Conservation (phyloP, 164 flowering plant genomes). For the Aristolochia fimbriata region DNA sequence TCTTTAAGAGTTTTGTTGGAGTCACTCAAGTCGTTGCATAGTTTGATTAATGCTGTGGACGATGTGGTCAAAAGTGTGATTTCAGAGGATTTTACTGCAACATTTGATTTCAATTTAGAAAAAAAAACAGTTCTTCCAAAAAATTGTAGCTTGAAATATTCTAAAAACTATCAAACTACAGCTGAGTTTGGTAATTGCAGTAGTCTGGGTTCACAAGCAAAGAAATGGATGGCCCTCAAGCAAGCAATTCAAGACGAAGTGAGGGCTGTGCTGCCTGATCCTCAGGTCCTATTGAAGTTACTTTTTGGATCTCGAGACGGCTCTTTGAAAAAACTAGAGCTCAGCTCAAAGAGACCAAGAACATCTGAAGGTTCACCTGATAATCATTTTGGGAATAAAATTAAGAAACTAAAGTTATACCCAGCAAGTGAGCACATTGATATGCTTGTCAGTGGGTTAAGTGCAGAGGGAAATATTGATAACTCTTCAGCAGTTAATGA, state of each 20-base stretch:
- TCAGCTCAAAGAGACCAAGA: slow-evolving; percentile 35
- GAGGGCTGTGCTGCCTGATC: slow-evolving; percentile 62
- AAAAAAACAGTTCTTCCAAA: slow-evolving; percentile 1
- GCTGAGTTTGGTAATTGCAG: slow-evolving; percentile 3
- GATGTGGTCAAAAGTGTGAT: not conserved
- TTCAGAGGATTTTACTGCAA: not conserved
- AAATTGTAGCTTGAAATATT: not conserved
- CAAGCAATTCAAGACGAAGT: slow-evolving; percentile 57
- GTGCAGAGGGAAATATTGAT: slow-evolving; percentile 14
- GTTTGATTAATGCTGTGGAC: slow-evolving; percentile 31
- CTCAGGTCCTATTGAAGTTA: slow-evolving; percentile 63
- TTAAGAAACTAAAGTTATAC: slow-evolving; percentile 41
- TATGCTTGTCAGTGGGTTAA: slow-evolving; percentile 55
- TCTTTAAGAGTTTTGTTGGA: slow-evolving; percentile 71
- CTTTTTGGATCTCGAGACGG: slow-evolving; percentile 36
- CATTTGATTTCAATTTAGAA: not conserved
- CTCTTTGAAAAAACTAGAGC: slow-evolving; percentile 17
- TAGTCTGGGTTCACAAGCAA: slow-evolving; percentile 10
- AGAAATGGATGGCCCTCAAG: slow-evolving; percentile 39
- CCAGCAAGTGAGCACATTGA: slow-evolving; percentile 33
- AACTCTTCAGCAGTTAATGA: slow-evolving; percentile 14
- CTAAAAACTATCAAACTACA: not conserved
- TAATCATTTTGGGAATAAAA: slow-evolving; percentile 5
- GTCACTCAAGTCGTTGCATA: slow-evolving; percentile 53
- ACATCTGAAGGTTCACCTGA: slow-evolving; percentile 17